A percentile compares a stretch with the other conserved stretches of the same genome.
phyloP scores from a whole-genome alignment of 192 early-diverging fungal genomes.

The Coemansia sp. region DNA sequence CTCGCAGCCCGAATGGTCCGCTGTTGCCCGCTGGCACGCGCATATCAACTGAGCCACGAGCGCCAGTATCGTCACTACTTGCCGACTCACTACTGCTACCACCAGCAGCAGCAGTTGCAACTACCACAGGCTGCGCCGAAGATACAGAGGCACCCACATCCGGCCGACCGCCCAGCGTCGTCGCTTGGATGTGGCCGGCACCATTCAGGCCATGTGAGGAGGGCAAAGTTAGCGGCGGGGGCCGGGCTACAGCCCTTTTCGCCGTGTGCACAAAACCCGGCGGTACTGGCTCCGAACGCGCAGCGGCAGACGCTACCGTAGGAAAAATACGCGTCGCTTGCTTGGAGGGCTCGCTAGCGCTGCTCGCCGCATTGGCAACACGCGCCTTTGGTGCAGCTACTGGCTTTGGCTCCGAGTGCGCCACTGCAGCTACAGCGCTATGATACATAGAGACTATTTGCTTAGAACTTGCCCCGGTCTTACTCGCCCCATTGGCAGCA shows the following conservation, averaged over 20 bases:
- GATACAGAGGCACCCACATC: not conserved
- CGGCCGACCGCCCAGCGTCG: not conserved
- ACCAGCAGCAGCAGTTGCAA: not conserved
- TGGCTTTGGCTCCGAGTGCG: constrained; percentile 3
- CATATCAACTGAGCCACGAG: constrained; percentile 30
- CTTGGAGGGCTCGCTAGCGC: not conserved
- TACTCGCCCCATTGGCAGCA: no score
- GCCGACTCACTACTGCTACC: constrained; percentile 2
- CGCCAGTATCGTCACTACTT: constrained; percentile 12
- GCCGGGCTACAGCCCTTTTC: constrained; percentile 7
- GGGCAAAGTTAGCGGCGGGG: constrained; percentile 7
- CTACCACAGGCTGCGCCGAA: not conserved
- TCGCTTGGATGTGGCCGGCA: not conserved
- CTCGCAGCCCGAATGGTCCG: constrained; percentile 43
- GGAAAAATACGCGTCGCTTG: not conserved
- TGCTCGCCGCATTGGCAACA: not conserved
- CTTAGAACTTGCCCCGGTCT: no score
- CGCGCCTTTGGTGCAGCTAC: not conserved
- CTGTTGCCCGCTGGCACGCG: constrained; percentile 41
- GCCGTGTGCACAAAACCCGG: not conserved
- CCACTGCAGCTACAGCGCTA: not conserved
- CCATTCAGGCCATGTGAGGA: not conserved
- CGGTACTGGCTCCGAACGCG: not conserved
- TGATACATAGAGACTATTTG: no score
- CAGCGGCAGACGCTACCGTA: not conserved